Percentiles rank a stretch among this genome's conserved stretches.
Evolutionary conservation across 768 basidiomycete species (phyloP).

Genomic region (Amanita fuliginea): DNA sequence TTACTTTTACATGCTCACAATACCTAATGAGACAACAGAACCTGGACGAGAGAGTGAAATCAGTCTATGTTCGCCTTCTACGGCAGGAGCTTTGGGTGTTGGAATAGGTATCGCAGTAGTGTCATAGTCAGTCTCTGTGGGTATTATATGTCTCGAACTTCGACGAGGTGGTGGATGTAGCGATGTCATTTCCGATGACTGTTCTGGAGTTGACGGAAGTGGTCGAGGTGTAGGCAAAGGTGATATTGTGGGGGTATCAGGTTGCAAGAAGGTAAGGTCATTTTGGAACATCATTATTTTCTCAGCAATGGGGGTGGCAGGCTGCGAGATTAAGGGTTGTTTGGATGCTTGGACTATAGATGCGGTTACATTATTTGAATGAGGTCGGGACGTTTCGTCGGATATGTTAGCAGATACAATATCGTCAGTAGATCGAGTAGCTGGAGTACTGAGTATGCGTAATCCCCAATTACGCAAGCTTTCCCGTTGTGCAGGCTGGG

Average conservation of each 20-base stretch:
- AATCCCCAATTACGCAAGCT: conserved; percentile 51
- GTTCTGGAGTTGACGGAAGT: conserved; percentile 8
- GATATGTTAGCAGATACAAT: conserved; percentile 3
- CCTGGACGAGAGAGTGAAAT: conserved; percentile 36
- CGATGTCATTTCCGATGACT: conserved; percentile 20
- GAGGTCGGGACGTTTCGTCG: neutral
- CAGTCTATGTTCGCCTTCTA: conserved; percentile 20
- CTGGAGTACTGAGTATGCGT: conserved; percentile 56
- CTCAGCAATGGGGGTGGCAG: conserved; percentile 51
- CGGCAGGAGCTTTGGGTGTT: conserved; percentile 12
- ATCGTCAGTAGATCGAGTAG: conserved; percentile 18
- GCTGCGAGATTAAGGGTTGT: conserved; percentile 12
- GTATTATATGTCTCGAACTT: conserved; percentile 36
- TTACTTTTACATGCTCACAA: conserved; percentile 26
- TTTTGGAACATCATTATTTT: conserved; percentile 42
- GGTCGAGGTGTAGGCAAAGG: conserved; percentile 20
- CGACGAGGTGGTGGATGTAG: conserved; percentile 58
- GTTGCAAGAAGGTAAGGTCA: conserved; percentile 52
- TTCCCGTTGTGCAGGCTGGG: conserved; percentile 17
- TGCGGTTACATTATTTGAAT: conserved; percentile 1
- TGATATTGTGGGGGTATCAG: conserved; percentile 35
- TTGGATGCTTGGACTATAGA: neutral
- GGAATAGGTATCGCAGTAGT: conserved; percentile 8
- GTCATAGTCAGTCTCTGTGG: conserved; percentile 20
- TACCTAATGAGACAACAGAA: conserved; percentile 43